Evolutionary conservation across 192 early-diverging fungal genomes (phyloP), one percentile per base, ranked within the genome.

Genomic region (Backusella tarrabulga): DNA sequence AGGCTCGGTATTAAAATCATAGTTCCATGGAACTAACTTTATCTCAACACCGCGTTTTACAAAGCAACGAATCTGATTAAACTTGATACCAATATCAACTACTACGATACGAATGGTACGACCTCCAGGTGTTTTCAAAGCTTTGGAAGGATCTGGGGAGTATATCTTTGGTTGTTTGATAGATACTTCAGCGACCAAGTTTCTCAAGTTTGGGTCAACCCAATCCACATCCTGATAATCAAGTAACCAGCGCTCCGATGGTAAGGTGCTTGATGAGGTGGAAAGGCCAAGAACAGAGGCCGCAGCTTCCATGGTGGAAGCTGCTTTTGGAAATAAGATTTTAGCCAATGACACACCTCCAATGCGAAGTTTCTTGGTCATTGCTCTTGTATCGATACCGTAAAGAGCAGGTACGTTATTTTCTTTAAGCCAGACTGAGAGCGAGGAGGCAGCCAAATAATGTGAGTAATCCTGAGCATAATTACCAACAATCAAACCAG

Each of bases 81-180:
- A 95, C 85, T 99, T 99, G 95, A 99, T 97, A 73, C 98, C 98
- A 6, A 99, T 94, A 81, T 99, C 97, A 15, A 99, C 90, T n/a
- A 94, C 94, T 35, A 99, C 75, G 71, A 99, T 89, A 38, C 94
- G 93, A 67, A 98, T 81, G 4, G 93, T 86, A 79, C 92, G 93
- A 21, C 92, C 93, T 72, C 85, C 81, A 26, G 82, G 78, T 46
- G 86, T 86, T 67, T 86, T 86, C 69, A 83, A 40, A 46, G 88
- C 85, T n/a, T 85, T 91, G 34, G 77, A 79, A 19, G 90, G 84
- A 54, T 85, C 83, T n/a, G 95, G 93, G 1, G 76, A 75, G 81
- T 98, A 99, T 23, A 93, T 73, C 75, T 88, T 91, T 67, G 92
- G 90, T 68, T 86, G 80, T 81, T 92, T 97, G 83, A 91, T 88